A percentile compares a stretch with the other conserved stretches of the same genome.
Evolutionary conservation across 2,329 filamentous ascomycete genomes (phyloP).

Genomic region (Xylaria arbuscula): DNA sequence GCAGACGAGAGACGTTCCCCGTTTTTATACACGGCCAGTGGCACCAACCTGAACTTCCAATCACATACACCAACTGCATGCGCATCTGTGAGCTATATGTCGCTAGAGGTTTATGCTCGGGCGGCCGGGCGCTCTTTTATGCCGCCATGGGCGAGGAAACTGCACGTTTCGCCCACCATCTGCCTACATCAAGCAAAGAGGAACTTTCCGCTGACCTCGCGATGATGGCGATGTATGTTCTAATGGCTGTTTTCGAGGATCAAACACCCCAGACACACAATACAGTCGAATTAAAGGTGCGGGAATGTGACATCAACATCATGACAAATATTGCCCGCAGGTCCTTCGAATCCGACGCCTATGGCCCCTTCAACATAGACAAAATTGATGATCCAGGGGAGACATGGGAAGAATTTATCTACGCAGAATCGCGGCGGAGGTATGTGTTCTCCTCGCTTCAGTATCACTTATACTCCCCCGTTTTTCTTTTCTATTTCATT

Average conservation of each 20-base stretch:
- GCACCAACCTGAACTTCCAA: slow-evolving; percentile 36
- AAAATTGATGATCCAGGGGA: slow-evolving; percentile 34
- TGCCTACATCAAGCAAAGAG: slow-evolving; percentile 16
- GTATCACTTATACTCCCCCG: no score
- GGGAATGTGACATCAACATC: slow-evolving; percentile 21
- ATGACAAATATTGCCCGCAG: slow-evolving; percentile 17
- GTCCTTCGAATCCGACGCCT: slow-evolving; percentile 27
- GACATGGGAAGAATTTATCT: slow-evolving; percentile 45
- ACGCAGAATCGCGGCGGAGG: slow-evolving; percentile 44
- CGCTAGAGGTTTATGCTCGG: background rate
- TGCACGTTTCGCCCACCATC: slow-evolving; percentile 26
- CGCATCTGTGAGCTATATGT: slow-evolving; percentile 37
- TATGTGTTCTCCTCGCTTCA: slow-evolving; percentile 20
- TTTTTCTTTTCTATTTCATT: no score
- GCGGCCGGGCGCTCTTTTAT: slow-evolving; percentile 31
- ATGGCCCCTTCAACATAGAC: slow-evolving; percentile 36
- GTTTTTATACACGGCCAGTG: slow-evolving; percentile 43
- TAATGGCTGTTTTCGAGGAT: slow-evolving; percentile 38
- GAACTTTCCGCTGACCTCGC: slow-evolving; percentile 37
- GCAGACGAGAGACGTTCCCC: slow-evolving; percentile 40
- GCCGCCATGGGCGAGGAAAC: slow-evolving; percentile 38
- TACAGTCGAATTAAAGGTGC: slow-evolving; percentile 36
- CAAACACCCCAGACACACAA: slow-evolving; percentile 3
- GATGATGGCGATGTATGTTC: slow-evolving; percentile 37
- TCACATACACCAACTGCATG: slow-evolving; percentile 36